Evolutionary conservation across 495 filamentous ascomycete genomes (phyloP).

Genomic region (Penicillium psychrofluorescens): DNA sequence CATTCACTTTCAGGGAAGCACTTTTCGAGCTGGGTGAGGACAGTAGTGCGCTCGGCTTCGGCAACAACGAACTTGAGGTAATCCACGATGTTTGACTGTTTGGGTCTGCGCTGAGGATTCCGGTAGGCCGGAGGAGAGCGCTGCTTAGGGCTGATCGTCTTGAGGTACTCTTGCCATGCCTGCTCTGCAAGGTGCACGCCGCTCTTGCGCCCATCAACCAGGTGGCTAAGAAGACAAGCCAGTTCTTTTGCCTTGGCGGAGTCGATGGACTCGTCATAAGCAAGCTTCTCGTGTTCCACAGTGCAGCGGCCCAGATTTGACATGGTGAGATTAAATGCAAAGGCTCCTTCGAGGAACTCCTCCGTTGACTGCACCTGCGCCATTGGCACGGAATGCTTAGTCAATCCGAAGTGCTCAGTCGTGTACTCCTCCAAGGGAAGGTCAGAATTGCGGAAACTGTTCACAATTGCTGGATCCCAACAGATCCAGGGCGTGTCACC

Average conservation of each 20-base stretch:
- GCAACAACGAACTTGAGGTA: constrained; percentile 61
- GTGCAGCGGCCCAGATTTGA: constrained; percentile 70
- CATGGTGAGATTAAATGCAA: constrained; percentile 58
- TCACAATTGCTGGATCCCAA: constrained; percentile 73
- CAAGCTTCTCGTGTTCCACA: constrained; percentile 61
- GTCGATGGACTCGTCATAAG: constrained; percentile 57
- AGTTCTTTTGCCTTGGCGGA: constrained; percentile 49
- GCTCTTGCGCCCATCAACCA: constrained; percentile 79
- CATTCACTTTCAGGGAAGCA: constrained; percentile 24
- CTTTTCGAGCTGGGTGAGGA: constrained; percentile 39
- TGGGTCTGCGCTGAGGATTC: constrained; percentile 28
- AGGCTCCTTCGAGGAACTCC: constrained; percentile 46
- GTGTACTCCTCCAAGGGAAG: constrained; percentile 43
- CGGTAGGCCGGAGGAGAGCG: constrained; percentile 30
- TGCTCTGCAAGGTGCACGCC: constrained; percentile 55
- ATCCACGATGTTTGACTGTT: constrained; percentile 57
- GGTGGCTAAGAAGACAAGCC: constrained; percentile 62
- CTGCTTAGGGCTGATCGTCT: constrained; percentile 26
- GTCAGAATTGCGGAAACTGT: constrained; percentile 65
- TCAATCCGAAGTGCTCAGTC: constrained; percentile 49
- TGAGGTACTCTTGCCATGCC: constrained; percentile 46
- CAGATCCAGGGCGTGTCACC: constrained; percentile 88
- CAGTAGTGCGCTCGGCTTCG: constrained; percentile 39
- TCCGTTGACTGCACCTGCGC: constrained; percentile 17
- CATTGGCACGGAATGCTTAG: constrained; percentile 45